phyloP scores from a whole-genome alignment of 768 basidiomycete genomes.

The Trametes maxima region DNA sequence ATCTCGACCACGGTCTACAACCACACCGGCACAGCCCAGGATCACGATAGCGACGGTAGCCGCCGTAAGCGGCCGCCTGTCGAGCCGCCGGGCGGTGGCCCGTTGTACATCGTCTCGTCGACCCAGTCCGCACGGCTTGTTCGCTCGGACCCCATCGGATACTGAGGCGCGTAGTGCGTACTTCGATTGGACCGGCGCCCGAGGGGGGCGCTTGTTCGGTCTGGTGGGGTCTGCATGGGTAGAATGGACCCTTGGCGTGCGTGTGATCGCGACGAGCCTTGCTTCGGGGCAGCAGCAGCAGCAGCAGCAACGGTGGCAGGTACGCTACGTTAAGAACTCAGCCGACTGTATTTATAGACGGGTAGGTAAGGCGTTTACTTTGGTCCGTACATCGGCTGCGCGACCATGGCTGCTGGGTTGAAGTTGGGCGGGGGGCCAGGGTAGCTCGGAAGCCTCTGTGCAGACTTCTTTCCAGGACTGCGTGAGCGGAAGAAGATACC shows the following conservation, averaged over 20 bases:
- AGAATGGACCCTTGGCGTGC: conserved; percentile 13
- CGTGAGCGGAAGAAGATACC: conserved; percentile 1
- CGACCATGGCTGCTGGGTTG: conserved; percentile 9
- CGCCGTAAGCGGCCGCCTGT: background rate
- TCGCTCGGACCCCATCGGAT: conserved; percentile 12
- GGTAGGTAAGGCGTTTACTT: background rate
- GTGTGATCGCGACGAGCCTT: background rate
- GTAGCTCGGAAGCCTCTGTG: conserved; percentile 12
- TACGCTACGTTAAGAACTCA: background rate
- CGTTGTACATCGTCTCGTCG: conserved; percentile 48
- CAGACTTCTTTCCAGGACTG: background rate
- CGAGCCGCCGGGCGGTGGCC: conserved; percentile 15
- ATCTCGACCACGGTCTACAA: background rate
- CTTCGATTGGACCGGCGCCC: background rate
- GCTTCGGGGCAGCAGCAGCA: background rate
- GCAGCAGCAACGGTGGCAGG: background rate
- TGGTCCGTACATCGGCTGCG: conserved; percentile 13
- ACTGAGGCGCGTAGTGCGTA: conserved; percentile 22
- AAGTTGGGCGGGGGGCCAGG: conserved; percentile 14
- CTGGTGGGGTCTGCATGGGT: conserved; percentile 11
- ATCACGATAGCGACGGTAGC: background rate
- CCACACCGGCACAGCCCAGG: background rate
- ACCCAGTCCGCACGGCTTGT: conserved; percentile 41
- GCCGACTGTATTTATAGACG: background rate
- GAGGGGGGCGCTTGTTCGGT: conserved; percentile 8